Percentiles rank a stretch among this genome's conserved stretches.
These are phyloP conservation scores for Pleoardoris graminearum DNA, from an alignment of 2,329 filamentous ascomycete species.

Conservation along the genomic window DNA sequence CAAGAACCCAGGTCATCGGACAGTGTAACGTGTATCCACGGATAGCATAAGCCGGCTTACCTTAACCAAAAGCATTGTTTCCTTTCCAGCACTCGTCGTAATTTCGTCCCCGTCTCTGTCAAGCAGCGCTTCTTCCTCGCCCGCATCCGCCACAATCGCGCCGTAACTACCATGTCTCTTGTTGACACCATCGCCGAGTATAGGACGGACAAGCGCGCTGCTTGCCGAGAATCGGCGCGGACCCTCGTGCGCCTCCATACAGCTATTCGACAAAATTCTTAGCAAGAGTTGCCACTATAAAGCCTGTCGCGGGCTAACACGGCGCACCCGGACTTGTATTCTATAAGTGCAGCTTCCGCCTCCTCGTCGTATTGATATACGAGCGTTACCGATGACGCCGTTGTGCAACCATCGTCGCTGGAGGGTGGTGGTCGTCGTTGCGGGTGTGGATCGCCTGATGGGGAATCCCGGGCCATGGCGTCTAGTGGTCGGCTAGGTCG, in stretches of 20 bases:
- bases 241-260: slow-evolving; percentile 36
- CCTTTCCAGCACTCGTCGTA: slow-evolving; percentile 29
- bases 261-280: not conserved
- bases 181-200: slow-evolving; percentile 26
- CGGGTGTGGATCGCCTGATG: not conserved
- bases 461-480: not conserved
- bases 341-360: not conserved
- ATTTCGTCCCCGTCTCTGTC: slow-evolving; percentile 25
- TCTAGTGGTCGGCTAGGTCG: slow-evolving; percentile 1
- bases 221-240: slow-evolving; percentile 37
- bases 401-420: slow-evolving; percentile 8
- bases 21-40: not conserved
- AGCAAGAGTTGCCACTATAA: not conserved
- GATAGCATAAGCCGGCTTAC: not conserved
- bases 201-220: slow-evolving; percentile 28
- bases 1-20: not conserved
- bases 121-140: slow-evolving; percentile 34
- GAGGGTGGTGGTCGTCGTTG: not conserved
- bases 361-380: not conserved
- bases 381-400: slow-evolving; percentile 9
- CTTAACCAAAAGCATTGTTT: slow-evolving; percentile 40
- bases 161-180: slow-evolving; percentile 31
- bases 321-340: not conserved
- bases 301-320: not conserved
- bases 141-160: slow-evolving; percentile 24